phyloP scores from a whole-genome alignment of 345 rosid genomes.

The Leavenworthia alabamica region DNA sequence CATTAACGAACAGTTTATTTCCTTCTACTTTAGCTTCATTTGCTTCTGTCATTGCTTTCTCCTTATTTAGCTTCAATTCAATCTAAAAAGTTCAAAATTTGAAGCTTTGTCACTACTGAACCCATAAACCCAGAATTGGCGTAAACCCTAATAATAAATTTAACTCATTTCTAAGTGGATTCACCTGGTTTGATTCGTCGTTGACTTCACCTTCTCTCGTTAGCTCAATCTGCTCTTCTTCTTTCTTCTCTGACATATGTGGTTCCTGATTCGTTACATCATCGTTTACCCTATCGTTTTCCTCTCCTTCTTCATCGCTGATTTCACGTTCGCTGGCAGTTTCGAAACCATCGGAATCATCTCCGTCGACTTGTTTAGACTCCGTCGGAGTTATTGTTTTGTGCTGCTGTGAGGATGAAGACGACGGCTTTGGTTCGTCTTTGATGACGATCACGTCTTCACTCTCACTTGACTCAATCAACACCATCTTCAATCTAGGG shows the following conservation, averaged over 20 bases:
- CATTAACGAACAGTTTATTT: slow-evolving; percentile 57
- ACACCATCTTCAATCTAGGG: slow-evolving; percentile 40
- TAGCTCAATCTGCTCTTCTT: slow-evolving; percentile 8
- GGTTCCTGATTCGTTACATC: slow-evolving; percentile 11
- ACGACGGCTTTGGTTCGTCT: not conserved
- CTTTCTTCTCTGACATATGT: slow-evolving; percentile 13
- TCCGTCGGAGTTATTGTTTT: slow-evolving; percentile 24
- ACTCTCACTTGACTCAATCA: slow-evolving; percentile 36
- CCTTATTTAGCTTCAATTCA: not conserved
- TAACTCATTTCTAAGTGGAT: not conserved
- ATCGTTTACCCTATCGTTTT: not conserved
- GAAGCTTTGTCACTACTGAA: not conserved
- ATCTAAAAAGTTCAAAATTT: not conserved
- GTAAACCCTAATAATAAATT: slow-evolving; percentile 12
- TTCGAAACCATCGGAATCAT: slow-evolving; percentile 76
- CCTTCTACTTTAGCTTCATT: slow-evolving; percentile 81
- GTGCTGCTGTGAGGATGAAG: slow-evolving; percentile 6
- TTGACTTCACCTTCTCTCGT: slow-evolving; percentile 22
- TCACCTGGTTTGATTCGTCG: slow-evolving; percentile 40
- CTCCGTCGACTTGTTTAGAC: slow-evolving; percentile 27
- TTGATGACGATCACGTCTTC: slow-evolving; percentile 16
- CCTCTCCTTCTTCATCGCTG: slow-evolving; percentile 38
- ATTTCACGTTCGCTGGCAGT: slow-evolving; percentile 78
- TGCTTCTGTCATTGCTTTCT: slow-evolving; percentile 56
- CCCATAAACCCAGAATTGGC: not conserved